phyloP scores from a whole-genome alignment of 768 basidiomycete genomes.

The Termitomyces sp. region DNA sequence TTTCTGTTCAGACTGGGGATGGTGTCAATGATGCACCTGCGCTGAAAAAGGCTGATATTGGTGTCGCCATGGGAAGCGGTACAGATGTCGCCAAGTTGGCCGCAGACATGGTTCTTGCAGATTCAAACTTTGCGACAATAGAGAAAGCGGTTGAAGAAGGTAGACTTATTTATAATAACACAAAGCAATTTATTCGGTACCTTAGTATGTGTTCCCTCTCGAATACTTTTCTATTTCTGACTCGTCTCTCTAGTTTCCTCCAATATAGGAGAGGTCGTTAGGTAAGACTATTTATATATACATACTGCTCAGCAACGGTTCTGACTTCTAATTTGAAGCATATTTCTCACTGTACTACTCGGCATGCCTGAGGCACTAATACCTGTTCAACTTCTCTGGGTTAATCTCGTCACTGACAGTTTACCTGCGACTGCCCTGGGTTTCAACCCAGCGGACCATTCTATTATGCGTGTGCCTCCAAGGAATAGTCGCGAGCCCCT shows the following conservation, averaged over 20 bases:
- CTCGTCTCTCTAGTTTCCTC: constrained; percentile 59
- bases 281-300: constrained; percentile 22
- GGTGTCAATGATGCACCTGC: constrained; percentile 99
- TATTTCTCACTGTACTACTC: constrained; percentile 94
- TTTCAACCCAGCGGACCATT: constrained; percentile 95
- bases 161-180: constrained; percentile 97
- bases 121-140: constrained; percentile 97
- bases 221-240: constrained; percentile 3
- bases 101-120: constrained; percentile 96
- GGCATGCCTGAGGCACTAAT: constrained; percentile 99
- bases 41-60: constrained; percentile 94
- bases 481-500: constrained; percentile 87
- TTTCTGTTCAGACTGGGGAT: constrained; percentile 71
- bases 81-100: constrained; percentile 98
- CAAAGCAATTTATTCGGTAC: constrained; percentile 99
- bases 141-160: constrained; percentile 97
- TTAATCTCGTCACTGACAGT: constrained; percentile 96
- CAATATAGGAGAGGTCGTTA: constrained; percentile 96
- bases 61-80: constrained; percentile 98
- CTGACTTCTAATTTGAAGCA: constrained; percentile 37
- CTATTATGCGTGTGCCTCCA: constrained; percentile 94
- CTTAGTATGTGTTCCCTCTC: constrained; percentile 56
- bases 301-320: constrained; percentile 2
- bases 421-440: constrained; percentile 95
- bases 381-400: constrained; percentile 97